These are phyloP conservation scores for Alternaria brassicae DNA, from an alignment of 2,329 filamentous ascomycete species.

Conservation along the genomic window DNA sequence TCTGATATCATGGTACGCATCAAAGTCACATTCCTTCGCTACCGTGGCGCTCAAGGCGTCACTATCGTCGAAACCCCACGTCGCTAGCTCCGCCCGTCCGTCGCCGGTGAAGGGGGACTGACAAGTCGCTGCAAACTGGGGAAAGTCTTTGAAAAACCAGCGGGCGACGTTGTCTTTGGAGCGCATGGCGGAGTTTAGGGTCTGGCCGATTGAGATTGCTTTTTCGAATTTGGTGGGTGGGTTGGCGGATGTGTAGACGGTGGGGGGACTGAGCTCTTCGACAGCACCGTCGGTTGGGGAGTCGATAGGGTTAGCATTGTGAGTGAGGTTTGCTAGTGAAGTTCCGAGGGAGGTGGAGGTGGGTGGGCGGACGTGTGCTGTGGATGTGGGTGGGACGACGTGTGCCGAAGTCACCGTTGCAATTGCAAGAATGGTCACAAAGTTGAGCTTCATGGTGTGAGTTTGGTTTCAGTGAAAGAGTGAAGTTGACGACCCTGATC, in stretches of 20 bases:
- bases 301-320: neutral
- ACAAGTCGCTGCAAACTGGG: slow-evolving; percentile 6
- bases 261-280: neutral
- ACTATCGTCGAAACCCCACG: slow-evolving; percentile 21
- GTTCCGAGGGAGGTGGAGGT: neutral
- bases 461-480: neutral
- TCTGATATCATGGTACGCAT: slow-evolving; percentile 16
- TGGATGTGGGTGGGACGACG: neutral
- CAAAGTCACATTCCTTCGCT: slow-evolving; percentile 19
- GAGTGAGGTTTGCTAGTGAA: neutral
- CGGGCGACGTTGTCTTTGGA: slow-evolving; percentile 15
- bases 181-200: slow-evolving; percentile 12
- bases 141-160: slow-evolving; percentile 19
- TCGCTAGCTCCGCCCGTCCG: slow-evolving; percentile 9
- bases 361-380: no score
- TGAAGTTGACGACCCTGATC: neutral
- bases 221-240: slow-evolving; percentile 7
- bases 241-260: neutral
- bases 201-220: slow-evolving; percentile 5
- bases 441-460: slow-evolving; percentile 1
- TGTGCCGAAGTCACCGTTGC: neutral
- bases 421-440: neutral
- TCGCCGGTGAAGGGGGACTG: slow-evolving; percentile 16
- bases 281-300: neutral
- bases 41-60: slow-evolving; percentile 4